These are phyloP conservation scores for Rosellinia necatrix DNA, from an alignment of 2,329 filamentous ascomycete species.

Conservation along the genomic window DNA sequence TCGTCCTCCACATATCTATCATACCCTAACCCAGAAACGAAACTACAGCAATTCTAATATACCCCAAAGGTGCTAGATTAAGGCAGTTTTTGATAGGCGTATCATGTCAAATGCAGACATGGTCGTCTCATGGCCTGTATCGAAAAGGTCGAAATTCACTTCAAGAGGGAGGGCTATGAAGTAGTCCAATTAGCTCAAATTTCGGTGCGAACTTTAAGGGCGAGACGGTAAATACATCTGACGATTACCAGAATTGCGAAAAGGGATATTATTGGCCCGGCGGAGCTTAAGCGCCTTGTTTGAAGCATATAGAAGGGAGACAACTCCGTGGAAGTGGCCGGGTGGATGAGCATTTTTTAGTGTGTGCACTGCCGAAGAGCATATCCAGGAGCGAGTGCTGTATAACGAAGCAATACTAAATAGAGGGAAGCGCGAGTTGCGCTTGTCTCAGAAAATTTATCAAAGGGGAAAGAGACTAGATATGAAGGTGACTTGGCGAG, in stretches of 20 bases:
- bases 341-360: no score
- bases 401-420: neutral
- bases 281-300: conserved; percentile 40
- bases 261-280: conserved; percentile 37
- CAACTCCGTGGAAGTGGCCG: conserved; percentile 37
- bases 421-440: no score
- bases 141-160: conserved; percentile 25
- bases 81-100: conserved; percentile 34
- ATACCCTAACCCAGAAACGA: conserved; percentile 43
- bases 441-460: no score
- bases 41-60: conserved; percentile 45
- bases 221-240: conserved; percentile 44
- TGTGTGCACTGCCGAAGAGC: no score
- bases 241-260: conserved; percentile 46
- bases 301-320: conserved; percentile 39
- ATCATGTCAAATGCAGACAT: conserved; percentile 45
- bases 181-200: conserved; percentile 41
- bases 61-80: conserved; percentile 31
- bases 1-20: conserved; percentile 32
- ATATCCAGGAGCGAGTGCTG: neutral
- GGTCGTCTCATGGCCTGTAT: conserved; percentile 35
- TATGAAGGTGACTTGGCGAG: neutral
- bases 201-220: conserved; percentile 44
- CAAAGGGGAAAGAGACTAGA: neutral
- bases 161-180: conserved; percentile 41